These are phyloP conservation scores for Colletotrichum agaves DNA, from an alignment of 2,329 filamentous ascomycete genomes.

Conservation along the genomic window DNA sequence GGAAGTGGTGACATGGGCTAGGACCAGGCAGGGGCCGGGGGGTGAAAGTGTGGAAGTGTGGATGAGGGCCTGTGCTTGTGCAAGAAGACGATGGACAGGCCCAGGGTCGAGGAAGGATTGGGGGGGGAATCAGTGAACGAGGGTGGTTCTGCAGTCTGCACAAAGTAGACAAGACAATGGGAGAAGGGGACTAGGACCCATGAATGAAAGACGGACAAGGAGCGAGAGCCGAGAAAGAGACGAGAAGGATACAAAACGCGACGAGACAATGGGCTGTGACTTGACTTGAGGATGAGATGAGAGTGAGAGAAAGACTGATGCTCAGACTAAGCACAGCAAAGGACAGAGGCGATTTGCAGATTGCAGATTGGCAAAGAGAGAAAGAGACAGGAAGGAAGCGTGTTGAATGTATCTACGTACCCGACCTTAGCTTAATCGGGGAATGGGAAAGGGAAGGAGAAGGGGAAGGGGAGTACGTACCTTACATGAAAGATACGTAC, in stretches of 20 bases:
- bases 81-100: neutral
- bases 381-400: no score
- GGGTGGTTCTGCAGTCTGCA: neutral
- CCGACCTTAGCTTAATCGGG: no score
- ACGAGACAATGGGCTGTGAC: neutral
- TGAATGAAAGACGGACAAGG: conserved; percentile 11
- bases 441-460: no score
- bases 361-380: neutral
- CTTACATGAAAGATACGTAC: no score
- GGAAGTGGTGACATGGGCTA: conserved; percentile 3
- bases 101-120: neutral
- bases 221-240: conserved; percentile 29
- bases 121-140: neutral
- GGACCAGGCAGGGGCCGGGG: neutral
- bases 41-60: conserved; percentile 3
- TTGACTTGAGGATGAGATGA: neutral
- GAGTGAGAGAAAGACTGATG: neutral
- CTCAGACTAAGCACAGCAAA: conserved; percentile 3
- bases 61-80: conserved; percentile 17
- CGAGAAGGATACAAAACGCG: conserved; percentile 36
- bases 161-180: neutral
- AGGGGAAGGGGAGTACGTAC: no score
- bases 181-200: neutral
- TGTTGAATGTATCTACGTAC: no score
- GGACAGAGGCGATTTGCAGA: neutral